Percentiles rank a stretch among this genome's conserved stretches.
phyloP scores from a whole-genome alignment of 805 yeast species.

The Candida maris region DNA sequence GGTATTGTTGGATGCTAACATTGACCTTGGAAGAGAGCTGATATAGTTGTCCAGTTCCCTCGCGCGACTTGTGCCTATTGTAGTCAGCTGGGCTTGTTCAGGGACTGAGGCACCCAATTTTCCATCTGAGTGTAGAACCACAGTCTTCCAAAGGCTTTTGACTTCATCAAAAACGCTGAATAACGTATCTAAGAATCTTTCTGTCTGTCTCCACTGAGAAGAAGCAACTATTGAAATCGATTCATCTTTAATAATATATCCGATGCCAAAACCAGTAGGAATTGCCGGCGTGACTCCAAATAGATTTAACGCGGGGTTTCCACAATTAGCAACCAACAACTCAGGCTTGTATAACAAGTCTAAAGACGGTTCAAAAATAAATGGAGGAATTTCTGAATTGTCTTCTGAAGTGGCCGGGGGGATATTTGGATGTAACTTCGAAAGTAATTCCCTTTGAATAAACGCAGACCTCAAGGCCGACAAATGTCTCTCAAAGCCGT shows the following conservation, averaged over 20 bases:
- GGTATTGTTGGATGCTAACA: constrained; percentile 29
- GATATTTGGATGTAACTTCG: constrained; percentile 41
- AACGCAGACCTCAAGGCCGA: constrained; percentile 59
- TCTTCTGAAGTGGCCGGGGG: constrained; percentile 28
- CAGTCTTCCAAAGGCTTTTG: constrained; percentile 32
- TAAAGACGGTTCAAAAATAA: constrained; percentile 41
- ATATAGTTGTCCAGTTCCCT: constrained; percentile 25
- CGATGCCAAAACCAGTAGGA: constrained; percentile 57
- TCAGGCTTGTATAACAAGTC: constrained; percentile 36
- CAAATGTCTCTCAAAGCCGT: constrained; percentile 71
- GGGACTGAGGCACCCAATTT: constrained; percentile 4
- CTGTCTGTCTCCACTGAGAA: constrained; percentile 59
- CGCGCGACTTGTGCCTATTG: constrained; percentile 17
- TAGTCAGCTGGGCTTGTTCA: constrained; percentile 3
- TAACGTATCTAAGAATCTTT: constrained; percentile 50
- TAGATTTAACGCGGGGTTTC: constrained; percentile 54
- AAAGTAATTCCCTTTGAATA: constrained; percentile 44
- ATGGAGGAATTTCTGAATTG: constrained; percentile 34
- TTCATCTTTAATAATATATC: constrained; percentile 51
- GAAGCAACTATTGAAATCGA: constrained; percentile 48
- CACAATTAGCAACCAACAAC: constrained; percentile 49
- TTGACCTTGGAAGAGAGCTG: constrained; percentile 32
- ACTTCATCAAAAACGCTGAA: constrained; percentile 48
- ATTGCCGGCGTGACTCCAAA: constrained; percentile 61
- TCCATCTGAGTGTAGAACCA: constrained; percentile 9